Base-by-base conservation (phyloP, 257 asterid species). In the Salvia hispanica region DNA sequence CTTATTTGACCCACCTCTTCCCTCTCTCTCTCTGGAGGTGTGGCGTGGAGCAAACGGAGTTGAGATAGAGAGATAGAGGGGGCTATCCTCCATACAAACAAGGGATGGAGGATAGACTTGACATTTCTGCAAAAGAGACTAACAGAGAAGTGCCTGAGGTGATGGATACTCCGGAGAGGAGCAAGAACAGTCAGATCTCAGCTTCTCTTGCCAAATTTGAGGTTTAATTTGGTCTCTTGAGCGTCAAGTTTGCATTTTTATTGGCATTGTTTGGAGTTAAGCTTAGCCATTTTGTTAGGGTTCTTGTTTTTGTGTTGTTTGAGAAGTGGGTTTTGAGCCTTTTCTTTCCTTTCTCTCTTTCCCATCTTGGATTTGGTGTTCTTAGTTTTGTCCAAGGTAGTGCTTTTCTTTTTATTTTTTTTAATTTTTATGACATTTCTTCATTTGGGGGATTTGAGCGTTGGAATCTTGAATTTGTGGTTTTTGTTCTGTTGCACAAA, bases 161-260 rank as follows among this genome's bases (percentile, higher is more conserved):
- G 74, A 88, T 90, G 97, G 98, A 88, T 57, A 93, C 98, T 45
- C 98, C 98, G 1, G 90, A 86, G 59, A 85, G 90, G 81, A 82
- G 84, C 83, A 87, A 81, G 82, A 80, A 18, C 69, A 62, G 33
- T 74, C 97, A 93, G 92, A 90, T 90, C 87, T 79, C 83, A 6
- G 65, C 86, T 0, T 82, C 95, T 34, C 15, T 79, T 9, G 61
- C 78, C 79, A 90, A 81, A 72, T 88, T 90, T 66, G 97, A 93
- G 98, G 98, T 92, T 58, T 59, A 69, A 16, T 75, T 79, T 77
- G 61, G 47, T 40, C 59, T 37, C 36, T 57, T 8, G 39, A 45
- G 28, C 72, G 0, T 25, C 48, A 74, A 76, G 45, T 57, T 66
- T 52, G 74, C 47, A 55, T 60, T 50, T 73, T 77, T 63, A 7